These are phyloP conservation scores for Penicillium roqueforti DNA, from an alignment of 495 filamentous ascomycete species.

Conservation along the genomic window DNA sequence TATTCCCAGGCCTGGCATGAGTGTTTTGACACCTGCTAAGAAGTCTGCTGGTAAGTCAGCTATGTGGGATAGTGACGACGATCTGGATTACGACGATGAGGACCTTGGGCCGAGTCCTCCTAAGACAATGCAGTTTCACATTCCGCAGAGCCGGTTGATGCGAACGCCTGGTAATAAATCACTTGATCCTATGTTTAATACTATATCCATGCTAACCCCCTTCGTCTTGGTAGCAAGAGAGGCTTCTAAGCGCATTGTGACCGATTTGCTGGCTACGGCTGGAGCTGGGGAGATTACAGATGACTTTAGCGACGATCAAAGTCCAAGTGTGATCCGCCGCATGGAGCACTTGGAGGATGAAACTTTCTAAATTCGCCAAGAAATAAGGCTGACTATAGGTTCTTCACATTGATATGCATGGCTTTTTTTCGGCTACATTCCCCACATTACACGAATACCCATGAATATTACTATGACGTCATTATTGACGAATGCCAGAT, in stretches of 20 bases:
- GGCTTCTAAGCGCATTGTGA: slow-evolving; percentile 87
- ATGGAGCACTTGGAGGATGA: slow-evolving; percentile 63
- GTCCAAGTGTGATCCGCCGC: slow-evolving; percentile 71
- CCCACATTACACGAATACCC: background rate
- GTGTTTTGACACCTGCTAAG: slow-evolving; percentile 66
- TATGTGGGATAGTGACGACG: slow-evolving; percentile 63
- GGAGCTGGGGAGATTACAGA: slow-evolving; percentile 49
- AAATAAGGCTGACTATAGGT: background rate
- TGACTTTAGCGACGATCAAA: slow-evolving; percentile 52
- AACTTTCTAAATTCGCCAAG: slow-evolving; percentile 54
- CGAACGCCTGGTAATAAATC: slow-evolving; percentile 79
- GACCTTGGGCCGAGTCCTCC: slow-evolving; percentile 75
- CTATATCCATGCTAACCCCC: background rate
- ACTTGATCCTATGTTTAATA: background rate
- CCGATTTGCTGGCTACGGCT: slow-evolving; percentile 82
- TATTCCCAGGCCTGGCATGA: slow-evolving; percentile 66
- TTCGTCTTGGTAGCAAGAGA: slow-evolving; percentile 59
- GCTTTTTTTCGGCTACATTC: background rate
- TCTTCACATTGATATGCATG: background rate
- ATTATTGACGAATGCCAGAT: background rate
- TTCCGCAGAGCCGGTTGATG: slow-evolving; percentile 80
- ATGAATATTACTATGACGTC: slow-evolving; percentile 1
- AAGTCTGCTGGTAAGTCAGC: slow-evolving; percentile 23
- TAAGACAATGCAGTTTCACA: slow-evolving; percentile 94
- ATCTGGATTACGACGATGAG: slow-evolving; percentile 56